Base-by-base conservation (phyloP, 495 filamentous ascomycete genomes). In the Cercophora samala region DNA sequence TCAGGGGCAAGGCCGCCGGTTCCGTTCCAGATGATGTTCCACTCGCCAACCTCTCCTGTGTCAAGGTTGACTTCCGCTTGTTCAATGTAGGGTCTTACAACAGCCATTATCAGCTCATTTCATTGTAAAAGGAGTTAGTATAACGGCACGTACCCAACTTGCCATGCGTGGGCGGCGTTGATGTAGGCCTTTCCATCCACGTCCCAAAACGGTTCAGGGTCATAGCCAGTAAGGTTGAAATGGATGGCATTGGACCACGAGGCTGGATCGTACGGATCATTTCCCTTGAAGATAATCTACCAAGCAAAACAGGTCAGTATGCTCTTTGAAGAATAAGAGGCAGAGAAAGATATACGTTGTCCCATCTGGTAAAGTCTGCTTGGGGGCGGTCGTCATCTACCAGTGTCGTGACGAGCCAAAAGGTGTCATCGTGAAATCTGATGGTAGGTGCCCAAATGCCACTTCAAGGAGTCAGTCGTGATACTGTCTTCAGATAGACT, bases 1-100 rank as follows among this genome's bases (percentile, higher is more conserved):
- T 90, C 88, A 0, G 87, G 84, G 4, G 81, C 66, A 81, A 80
- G 8, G 62, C 79, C 79, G 4, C 79, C 79, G 0, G 79, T 81
- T 11, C 79, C 79, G 51, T 79, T 78, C 79, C 79, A 81, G 18
- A 80, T 79, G 3, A 65, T 70, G n/a, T 58, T 64, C 77, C 77
- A 81, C 64, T 77, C 72, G 21, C 73, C 71, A 0, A 79, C 70
- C 15, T 73, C 69, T 0, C 79, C 79, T 0, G 77, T 77, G 3
- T 80, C 74, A 5, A 81, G 71, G 60, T 80, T 61, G 1, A 70
- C 75, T 60, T 81, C 74, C 11, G 78, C 75, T 42, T 77, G 71
- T 29, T 78, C 71, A 5, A 81, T 77, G 17, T 72, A 76, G 3
- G 79, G 78, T n/a, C 78, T 80, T 4, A 4, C 17, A 21, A 22